Conservation (phyloP, 768 basidiomycete genomes). For the Lentinula boryana region DNA sequence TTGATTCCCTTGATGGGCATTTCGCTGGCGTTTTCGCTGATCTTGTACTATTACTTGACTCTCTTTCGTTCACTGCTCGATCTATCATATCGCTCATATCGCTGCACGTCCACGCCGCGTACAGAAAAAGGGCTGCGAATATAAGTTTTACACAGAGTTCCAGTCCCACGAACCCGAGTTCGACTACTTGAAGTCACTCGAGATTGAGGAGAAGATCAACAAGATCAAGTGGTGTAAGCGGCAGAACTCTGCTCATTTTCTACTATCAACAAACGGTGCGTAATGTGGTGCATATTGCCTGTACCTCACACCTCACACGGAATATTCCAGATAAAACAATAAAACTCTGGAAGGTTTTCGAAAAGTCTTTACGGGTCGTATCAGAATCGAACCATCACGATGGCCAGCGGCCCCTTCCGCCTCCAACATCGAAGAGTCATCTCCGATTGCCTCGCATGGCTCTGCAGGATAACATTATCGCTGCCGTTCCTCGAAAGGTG, state of each 20-base stretch:
- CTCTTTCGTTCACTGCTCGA: constrained; percentile 13
- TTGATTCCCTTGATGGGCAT: constrained; percentile 10
- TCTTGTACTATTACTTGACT: constrained; percentile 19
- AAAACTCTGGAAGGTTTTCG: constrained; percentile 99
- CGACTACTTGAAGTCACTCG: constrained; percentile 98
- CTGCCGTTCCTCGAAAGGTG: constrained; percentile 96
- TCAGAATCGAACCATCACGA: constrained; percentile 93
- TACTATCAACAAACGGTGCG: constrained; percentile 94
- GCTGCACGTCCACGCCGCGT: constrained; percentile 4
- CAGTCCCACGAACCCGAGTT: constrained; percentile 99
- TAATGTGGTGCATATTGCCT: constrained; percentile 11
- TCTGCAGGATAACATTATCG: constrained; percentile 96
- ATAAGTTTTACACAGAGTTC: constrained; percentile 99
- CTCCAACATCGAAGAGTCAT: constrained; percentile 51
- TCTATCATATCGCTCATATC: constrained; percentile 10
- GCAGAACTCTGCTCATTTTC: constrained; percentile 95
- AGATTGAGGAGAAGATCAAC: constrained; percentile 99
- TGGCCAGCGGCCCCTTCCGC: constrained; percentile 64
- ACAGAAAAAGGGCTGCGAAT: constrained; percentile 99
- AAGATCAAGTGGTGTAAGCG: constrained; percentile 99
- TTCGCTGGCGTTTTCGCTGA: constrained; percentile 20
- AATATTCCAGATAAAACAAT: constrained; percentile 87
- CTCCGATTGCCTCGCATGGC: constrained; percentile 88
- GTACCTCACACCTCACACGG: constrained; percentile 6
- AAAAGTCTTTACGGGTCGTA: constrained; percentile 93